Evolutionary conservation across 106 monocot species (phyloP).

Genomic region (Acanthochlamys bracteata): DNA sequence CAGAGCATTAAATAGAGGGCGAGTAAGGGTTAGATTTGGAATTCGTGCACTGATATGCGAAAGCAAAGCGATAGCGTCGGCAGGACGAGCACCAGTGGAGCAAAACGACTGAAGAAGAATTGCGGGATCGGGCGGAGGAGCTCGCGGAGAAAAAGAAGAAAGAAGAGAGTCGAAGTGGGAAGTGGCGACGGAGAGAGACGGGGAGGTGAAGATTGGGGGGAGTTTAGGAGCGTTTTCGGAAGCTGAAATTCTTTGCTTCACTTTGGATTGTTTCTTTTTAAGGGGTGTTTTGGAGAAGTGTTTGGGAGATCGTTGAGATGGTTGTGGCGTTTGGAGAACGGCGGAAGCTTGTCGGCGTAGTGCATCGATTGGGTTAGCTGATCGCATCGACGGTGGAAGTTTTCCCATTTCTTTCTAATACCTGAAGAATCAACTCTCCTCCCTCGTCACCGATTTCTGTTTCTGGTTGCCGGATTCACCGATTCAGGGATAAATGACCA

Average conservation of each 20-base stretch:
- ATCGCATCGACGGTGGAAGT: constrained; percentile 35
- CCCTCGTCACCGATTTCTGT: no score
- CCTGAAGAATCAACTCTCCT: no score
- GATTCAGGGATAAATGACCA: no score
- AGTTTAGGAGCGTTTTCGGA: neutral
- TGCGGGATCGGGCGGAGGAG: constrained; percentile 15
- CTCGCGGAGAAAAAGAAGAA: constrained; percentile 6
- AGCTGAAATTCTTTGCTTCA: neutral
- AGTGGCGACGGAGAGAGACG: constrained; percentile 22
- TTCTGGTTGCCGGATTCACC: no score
- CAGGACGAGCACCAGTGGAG: constrained; percentile 21
- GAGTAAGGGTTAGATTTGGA: constrained; percentile 27
- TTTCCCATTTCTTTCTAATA: constrained; percentile 25
- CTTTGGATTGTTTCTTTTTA: constrained; percentile 2
- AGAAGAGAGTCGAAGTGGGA: constrained; percentile 21
- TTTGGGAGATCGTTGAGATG: no score
- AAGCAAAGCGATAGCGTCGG: constrained; percentile 39
- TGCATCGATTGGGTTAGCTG: constrained; percentile 5
- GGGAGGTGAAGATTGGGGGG: constrained; percentile 27
- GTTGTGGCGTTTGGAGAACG: neutral
- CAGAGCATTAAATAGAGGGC: constrained; percentile 33
- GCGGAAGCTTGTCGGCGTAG: constrained; percentile 4
- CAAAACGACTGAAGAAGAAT: constrained; percentile 48
- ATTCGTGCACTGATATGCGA: constrained; percentile 28
- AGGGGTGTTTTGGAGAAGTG: neutral